These are phyloP conservation scores for Xylaria bambusicola DNA, from an alignment of 495 filamentous ascomycete genomes.

Conservation along the genomic window DNA sequence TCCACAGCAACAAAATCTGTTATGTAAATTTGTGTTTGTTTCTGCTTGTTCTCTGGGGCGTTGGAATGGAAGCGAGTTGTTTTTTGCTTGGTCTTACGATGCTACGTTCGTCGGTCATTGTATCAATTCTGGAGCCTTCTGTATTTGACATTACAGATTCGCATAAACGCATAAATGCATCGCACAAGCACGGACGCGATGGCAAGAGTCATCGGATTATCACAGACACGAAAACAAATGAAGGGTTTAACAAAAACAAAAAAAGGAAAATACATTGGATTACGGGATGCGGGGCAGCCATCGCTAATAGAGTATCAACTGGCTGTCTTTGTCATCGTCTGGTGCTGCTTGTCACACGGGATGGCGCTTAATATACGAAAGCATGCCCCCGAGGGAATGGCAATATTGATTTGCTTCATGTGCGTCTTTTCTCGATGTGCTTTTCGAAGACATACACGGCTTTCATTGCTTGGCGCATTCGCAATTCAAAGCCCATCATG, in stretches of 20 bases:
- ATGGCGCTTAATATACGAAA: background rate
- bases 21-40: slow-evolving; percentile 14
- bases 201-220: background rate
- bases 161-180: slow-evolving; percentile 9
- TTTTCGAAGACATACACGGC: too few species aligned
- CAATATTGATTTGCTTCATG: background rate
- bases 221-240: slow-evolving; percentile 3
- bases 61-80: slow-evolving; percentile 13
- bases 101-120: slow-evolving; percentile 11
- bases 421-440: too few species aligned
- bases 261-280: background rate
- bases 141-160: slow-evolving; percentile 15
- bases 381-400: background rate
- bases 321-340: background rate
- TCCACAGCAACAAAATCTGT: background rate
- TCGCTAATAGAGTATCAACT: background rate
- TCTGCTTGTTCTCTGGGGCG: slow-evolving; percentile 13
- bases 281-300: slow-evolving; percentile 2
- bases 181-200: slow-evolving; percentile 1
- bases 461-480: too few species aligned
- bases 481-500: too few species aligned
- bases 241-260: background rate
- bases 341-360: background rate
- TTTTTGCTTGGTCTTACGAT: slow-evolving; percentile 12
- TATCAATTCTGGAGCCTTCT: slow-evolving; percentile 7